Evolutionary conservation across 495 filamentous ascomycete genomes (phyloP).

Genomic region (Xylaria bambusicola): DNA sequence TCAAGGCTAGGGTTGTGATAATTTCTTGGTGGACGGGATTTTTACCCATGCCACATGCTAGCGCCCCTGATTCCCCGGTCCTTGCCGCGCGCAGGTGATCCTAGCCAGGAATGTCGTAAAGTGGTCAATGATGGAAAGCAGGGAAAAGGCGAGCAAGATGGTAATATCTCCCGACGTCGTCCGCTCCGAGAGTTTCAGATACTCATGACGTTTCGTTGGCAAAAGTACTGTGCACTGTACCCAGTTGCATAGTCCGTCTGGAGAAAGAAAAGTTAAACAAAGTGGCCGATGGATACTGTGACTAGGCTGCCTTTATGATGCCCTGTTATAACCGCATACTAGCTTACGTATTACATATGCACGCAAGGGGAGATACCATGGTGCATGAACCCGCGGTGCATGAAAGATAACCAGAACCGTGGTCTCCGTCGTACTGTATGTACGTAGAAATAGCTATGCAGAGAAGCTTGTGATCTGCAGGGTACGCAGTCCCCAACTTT

Average conservation of each 20-base stretch:
- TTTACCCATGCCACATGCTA: constrained; percentile 2
- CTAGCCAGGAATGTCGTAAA: background rate
- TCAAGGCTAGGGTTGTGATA: background rate
- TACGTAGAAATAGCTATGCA: no score
- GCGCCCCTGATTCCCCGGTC: constrained; percentile 7
- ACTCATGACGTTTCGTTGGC: background rate
- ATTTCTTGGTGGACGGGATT: constrained; percentile 4
- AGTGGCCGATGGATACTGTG: no score
- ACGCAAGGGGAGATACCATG: background rate
- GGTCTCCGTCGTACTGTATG: background rate
- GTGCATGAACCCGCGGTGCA: constrained; percentile 18
- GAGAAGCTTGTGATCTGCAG: constrained; percentile 6
- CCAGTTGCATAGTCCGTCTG: no score
- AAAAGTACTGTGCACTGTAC: background rate
- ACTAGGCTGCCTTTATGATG: background rate
- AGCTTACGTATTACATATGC: constrained; percentile 16
- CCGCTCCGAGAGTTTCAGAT: background rate
- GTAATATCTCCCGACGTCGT: background rate
- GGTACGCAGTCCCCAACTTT: background rate
- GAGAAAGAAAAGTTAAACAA: no score
- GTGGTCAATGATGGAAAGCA: background rate
- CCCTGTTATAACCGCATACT: constrained; percentile 3
- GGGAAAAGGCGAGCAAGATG: background rate
- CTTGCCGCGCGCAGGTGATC: constrained; percentile 13
- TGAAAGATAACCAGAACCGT: background rate